Conservation (phyloP, 306 rosid genomes). For the Cicer yamashitae region DNA sequence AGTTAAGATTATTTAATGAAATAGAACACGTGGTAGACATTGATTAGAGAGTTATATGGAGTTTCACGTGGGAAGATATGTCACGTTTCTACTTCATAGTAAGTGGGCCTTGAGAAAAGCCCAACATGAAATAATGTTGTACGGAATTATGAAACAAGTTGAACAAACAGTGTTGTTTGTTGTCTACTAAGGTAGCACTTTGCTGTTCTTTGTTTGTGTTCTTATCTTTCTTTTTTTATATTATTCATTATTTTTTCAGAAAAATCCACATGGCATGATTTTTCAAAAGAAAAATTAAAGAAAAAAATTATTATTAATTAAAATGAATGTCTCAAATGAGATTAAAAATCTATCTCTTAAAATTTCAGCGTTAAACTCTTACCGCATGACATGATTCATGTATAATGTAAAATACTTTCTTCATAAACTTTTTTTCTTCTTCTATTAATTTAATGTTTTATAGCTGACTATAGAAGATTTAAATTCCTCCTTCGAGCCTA, state of each 20-base stretch:
- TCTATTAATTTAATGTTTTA: neutral
- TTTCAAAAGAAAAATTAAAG: no score
- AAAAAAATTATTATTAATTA: no score
- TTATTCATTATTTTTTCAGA: no score
- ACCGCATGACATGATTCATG: no score
- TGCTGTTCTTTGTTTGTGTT: constrained; percentile 32
- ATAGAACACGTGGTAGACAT: neutral
- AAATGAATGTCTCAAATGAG: no score
- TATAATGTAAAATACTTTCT: no score
- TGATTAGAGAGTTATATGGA: constrained; percentile 4
- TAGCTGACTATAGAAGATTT: no score
- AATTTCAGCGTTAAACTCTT: no score
- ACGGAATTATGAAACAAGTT: constrained; percentile 48
- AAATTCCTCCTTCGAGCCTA: constrained; percentile 57
- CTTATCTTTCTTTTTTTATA: neutral
- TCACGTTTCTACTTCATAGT: constrained; percentile 44
- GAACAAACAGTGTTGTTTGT: constrained; percentile 46
- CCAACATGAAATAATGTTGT: constrained; percentile 52
- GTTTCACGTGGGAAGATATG: constrained; percentile 48
- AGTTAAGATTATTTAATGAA: neutral
- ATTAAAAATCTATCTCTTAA: no score
- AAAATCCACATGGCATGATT: no score
- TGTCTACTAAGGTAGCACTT: constrained; percentile 65
- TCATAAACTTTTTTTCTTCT: no score
- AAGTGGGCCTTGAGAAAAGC: constrained; percentile 52